Conservation (phyloP, 495 filamentous ascomycete genomes). For the Pyronema domesticum region DNA sequence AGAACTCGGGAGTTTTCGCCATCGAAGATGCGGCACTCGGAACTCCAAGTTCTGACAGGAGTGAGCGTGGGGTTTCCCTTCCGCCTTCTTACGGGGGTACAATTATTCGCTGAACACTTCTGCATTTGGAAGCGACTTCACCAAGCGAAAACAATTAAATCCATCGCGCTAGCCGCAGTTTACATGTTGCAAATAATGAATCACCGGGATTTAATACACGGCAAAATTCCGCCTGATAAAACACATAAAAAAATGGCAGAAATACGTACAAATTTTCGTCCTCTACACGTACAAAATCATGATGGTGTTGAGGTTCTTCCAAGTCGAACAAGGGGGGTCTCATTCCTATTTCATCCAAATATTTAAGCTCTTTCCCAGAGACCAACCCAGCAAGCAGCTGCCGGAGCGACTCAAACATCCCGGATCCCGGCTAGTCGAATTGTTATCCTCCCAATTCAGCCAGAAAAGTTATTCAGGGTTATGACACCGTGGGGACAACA, state of each 20-base stretch:
- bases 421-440: neutral
- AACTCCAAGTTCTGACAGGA: neutral
- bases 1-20: neutral
- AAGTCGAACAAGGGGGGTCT: neutral
- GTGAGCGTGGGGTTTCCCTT: neutral
- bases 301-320: neutral
- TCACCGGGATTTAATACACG: neutral
- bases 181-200: neutral
- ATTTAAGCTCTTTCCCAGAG: neutral
- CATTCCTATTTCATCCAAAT: neutral
- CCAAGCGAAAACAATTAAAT: neutral
- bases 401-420: neutral
- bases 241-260: neutral
- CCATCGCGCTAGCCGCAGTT: neutral
- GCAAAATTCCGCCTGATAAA: neutral
- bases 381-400: neutral
- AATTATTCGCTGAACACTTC: neutral
- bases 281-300: neutral
- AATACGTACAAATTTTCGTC: neutral
- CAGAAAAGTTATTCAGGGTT: neutral
- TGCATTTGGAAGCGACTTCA: neutral
- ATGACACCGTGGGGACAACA: neutral
- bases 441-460: neutral
- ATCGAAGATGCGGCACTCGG: neutral
- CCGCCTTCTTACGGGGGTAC: neutral